These are phyloP conservation scores for Pulicaria dysenterica DNA, from an alignment of 129 eudicot genomes.

Conservation along the genomic window DNA sequence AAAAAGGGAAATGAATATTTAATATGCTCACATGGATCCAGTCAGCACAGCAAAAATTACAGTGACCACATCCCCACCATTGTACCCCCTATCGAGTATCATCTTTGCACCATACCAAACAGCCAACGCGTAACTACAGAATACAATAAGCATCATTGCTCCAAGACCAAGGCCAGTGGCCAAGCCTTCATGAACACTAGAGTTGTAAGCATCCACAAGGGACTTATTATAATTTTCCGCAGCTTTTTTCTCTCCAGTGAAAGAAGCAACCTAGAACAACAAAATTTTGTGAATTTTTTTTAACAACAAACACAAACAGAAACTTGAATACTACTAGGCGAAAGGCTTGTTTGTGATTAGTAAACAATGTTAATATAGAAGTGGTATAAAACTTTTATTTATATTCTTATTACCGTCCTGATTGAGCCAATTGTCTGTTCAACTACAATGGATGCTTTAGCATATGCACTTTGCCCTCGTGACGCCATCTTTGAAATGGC, in stretches of 20 bases:
- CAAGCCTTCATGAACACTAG: constrained; percentile 65
- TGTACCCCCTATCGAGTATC: constrained; percentile 55
- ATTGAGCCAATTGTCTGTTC: constrained; percentile 85
- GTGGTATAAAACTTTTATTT: neutral
- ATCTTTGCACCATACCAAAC: constrained; percentile 66
- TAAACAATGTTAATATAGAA: too few relatives aligned
- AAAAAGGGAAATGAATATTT: too few relatives aligned
- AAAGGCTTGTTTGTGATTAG: too few relatives aligned
- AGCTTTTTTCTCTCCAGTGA: constrained; percentile 74
- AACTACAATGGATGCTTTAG: constrained; percentile 74
- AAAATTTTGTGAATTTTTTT: neutral
- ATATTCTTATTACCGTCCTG: constrained; percentile 57
- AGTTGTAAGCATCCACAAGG: constrained; percentile 53
- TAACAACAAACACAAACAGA: too few relatives aligned
- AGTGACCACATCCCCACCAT: constrained; percentile 63
- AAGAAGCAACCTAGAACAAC: constrained; percentile 65
- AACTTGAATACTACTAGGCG: too few relatives aligned
- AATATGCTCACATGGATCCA: constrained; percentile 65
- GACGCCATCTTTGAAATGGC: constrained; percentile 60
- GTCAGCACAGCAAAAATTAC: constrained; percentile 64
- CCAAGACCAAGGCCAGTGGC: constrained; percentile 73
- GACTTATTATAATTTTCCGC: constrained; percentile 59
- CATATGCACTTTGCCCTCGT: constrained; percentile 66
- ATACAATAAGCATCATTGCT: constrained; percentile 42
- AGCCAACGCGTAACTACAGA: constrained; percentile 61